Evolutionary conservation across 164 flowering plant species (phyloP).

Genomic region (Magnolia changhungtana): DNA sequence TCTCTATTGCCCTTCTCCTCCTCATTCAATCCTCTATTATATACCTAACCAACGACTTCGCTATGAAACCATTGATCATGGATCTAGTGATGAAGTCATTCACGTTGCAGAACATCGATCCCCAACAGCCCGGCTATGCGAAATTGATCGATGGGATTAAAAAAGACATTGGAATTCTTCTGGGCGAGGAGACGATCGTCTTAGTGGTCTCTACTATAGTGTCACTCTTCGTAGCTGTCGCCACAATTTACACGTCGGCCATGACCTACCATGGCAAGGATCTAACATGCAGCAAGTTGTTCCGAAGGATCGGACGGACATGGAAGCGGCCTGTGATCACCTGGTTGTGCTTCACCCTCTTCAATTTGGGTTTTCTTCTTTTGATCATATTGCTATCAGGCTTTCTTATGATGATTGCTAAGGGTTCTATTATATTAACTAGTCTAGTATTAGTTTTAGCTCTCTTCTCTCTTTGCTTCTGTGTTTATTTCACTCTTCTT

Average conservation of each 20-base stretch:
- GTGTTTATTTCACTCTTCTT: slow-evolving; percentile 9
- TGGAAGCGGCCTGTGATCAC: slow-evolving; percentile 27
- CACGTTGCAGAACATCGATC: neutral
- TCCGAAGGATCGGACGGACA: slow-evolving; percentile 1
- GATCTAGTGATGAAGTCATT: neutral
- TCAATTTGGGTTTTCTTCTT: neutral
- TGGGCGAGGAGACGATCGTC: slow-evolving; percentile 12
- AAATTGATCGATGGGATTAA: neutral
- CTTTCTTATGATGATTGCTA: neutral
- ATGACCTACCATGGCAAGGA: neutral
- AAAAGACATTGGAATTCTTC: neutral
- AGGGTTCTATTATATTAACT: neutral
- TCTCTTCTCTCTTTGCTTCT: neutral
- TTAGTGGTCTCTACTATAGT: slow-evolving; percentile 1
- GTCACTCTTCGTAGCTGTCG: slow-evolving; percentile 6
- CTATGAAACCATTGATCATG: neutral
- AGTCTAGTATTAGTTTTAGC: neutral
- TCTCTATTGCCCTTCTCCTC: slow-evolving; percentile 4
- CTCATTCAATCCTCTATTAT: slow-evolving; percentile 2
- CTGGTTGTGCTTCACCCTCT: slow-evolving; percentile 2
- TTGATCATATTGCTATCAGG: neutral
- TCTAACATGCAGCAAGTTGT: slow-evolving; percentile 2
- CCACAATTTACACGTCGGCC: slow-evolving; percentile 6
- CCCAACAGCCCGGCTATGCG: neutral
- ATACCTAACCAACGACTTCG: neutral